Percentiles rank a stretch among this genome's conserved stretches.
Evolutionary conservation across 2,329 filamentous ascomycete species (phyloP).

Genomic region (Huntiella moniliformis): DNA sequence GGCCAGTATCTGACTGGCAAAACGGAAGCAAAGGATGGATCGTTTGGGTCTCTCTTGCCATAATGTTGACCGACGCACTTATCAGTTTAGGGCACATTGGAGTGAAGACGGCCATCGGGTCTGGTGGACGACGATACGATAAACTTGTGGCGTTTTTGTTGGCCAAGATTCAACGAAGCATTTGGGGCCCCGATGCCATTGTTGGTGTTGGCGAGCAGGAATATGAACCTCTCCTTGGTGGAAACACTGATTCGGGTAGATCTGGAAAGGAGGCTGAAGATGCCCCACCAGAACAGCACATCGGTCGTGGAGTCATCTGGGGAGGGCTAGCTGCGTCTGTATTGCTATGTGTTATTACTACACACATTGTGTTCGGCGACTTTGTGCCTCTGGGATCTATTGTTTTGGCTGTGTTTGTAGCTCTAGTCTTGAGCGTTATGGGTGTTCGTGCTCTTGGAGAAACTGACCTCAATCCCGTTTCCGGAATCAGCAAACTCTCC

Average conservation of each 20-base stretch:
- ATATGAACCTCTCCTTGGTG: conserved; percentile 6
- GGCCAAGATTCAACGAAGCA: conserved; percentile 7
- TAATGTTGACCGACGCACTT: conserved; percentile 89
- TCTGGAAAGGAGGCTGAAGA: conserved; percentile 40
- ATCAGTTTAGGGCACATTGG: conserved; percentile 70
- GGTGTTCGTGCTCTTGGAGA: conserved; percentile 51
- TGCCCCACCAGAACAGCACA: conserved; percentile 65
- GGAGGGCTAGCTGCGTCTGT: conserved; percentile 64
- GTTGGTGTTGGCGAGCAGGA: background rate
- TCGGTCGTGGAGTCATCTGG: conserved; percentile 50
- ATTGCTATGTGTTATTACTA: conserved; percentile 59
- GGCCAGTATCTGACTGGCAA: conserved; percentile 73
- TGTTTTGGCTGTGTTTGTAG: conserved; percentile 63
- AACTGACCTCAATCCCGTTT: conserved; percentile 91
- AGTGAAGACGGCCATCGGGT: conserved; percentile 33
- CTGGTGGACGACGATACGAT: conserved; percentile 5
- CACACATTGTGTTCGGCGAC: conserved; percentile 65
- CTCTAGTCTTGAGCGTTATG: conserved; percentile 60
- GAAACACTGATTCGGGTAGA: conserved; percentile 14
- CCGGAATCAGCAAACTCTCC: conserved; percentile 88
- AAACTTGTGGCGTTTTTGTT: conserved; percentile 6
- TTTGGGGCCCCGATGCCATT: conserved; percentile 5
- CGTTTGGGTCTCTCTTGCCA: conserved; percentile 85
- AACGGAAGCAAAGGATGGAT: conserved; percentile 95
- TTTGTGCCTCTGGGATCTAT: conserved; percentile 65